Base-by-base conservation (phyloP, 148 eudicot genomes). In the Selenicereus undatus region DNA sequence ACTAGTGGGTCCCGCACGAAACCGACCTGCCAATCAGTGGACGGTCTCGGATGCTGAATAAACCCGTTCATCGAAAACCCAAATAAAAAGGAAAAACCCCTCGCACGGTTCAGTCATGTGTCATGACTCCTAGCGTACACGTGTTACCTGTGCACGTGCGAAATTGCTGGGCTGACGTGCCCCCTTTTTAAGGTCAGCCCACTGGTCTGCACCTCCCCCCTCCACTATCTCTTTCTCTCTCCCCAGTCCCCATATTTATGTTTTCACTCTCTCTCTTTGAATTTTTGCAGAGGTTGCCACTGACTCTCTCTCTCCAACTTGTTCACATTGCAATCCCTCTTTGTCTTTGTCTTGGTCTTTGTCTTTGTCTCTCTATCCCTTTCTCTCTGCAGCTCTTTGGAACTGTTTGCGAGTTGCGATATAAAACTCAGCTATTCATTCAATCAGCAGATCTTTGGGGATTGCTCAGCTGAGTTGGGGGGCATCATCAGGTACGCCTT, bases 401-500 rank as follows among this genome's bases (percentile, higher is more conserved):
- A 42, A 43, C n/a, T n/a, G 11, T 16, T 43, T 36, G 5, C 52
- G 13, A 48, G 35, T 16, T 43, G 62, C 16, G 1, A 12, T n/a
- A 73, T 73, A 73, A 73, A 11, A 22, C 29, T n/a, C 6, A 36
- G 48, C 1, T 73, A 3, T 21, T 48, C 8, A 39, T 39, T 39
- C 43, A 39, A 32, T 39, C 27, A 24, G 14, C 35, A 75, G 30
- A 51, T 11, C 48, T 14, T n/a, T 0, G 18, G 8, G 18, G 58
- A 11, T 75, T 74, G 60, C 76, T 50, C 76, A 4, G 22, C 54
- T 21, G 60, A 39, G 27, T 60, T 70, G 32, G n/a, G 21, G 18
- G 50, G 45, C 29, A 16, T 78, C 80, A 68, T 68, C 80, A 66
- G 80, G 80, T 78, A 78, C 39, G 3, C 68, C 5, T 24, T n/a